Percentiles rank a stretch among this genome's conserved stretches.
Conservation (phyloP, 1,284 basidiomycete species). For the Naganishia cerealis region DNA sequence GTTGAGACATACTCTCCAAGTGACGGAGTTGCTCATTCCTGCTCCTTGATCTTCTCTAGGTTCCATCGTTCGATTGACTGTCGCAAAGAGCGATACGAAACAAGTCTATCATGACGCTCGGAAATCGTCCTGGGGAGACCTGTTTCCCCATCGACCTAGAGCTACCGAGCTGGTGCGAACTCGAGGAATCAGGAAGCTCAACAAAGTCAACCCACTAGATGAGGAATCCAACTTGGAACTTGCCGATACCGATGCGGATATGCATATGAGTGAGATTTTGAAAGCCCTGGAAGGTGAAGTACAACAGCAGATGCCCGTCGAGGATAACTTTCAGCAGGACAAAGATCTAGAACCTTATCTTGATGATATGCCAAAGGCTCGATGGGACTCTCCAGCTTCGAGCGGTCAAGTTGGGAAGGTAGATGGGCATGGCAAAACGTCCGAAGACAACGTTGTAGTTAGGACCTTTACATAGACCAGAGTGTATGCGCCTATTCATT, state of each 20-base stretch:
- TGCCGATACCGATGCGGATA: conserved; percentile 14
- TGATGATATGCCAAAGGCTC: conserved; percentile 6
- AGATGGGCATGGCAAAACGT: background rate
- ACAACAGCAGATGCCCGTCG: background rate
- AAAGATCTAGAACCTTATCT: conserved; percentile 10
- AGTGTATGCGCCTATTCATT: background rate
- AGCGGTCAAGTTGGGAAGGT: background rate
- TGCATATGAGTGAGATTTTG: conserved; percentile 11
- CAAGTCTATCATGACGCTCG: conserved; percentile 93
- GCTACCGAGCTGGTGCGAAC: conserved; percentile 66
- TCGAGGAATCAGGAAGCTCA: conserved; percentile 47
- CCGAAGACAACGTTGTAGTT: background rate
- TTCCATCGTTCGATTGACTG: conserved; percentile 83
- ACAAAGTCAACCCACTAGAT: conserved; percentile 34
- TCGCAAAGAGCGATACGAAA: conserved; percentile 88
- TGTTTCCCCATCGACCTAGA: conserved; percentile 84
- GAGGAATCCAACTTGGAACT: conserved; percentile 27
- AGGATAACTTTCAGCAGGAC: background rate
- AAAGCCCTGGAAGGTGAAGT: background rate
- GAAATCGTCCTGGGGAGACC: conserved; percentile 88
- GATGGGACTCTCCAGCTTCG: background rate
- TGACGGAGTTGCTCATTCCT: conserved; percentile 9
- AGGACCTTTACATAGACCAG: background rate
- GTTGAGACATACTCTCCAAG: background rate
- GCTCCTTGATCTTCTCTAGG: conserved; percentile 57